Base-by-base conservation (phyloP, 2,329 filamentous ascomycete genomes). In the Cladophialophora yegresii region DNA sequence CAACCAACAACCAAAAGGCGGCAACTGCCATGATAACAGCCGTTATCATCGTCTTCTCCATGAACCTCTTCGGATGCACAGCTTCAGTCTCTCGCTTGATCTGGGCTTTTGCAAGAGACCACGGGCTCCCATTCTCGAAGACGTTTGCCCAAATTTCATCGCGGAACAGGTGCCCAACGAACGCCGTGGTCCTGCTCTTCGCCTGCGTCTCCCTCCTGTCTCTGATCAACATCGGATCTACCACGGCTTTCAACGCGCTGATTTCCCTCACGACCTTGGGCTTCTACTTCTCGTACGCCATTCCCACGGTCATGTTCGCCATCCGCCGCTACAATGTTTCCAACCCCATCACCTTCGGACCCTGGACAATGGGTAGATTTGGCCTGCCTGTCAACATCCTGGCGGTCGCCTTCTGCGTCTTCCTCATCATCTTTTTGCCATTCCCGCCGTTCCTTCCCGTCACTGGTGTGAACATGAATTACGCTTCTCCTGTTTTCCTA, bases 31-130 rank as follows among this genome's bases (percentile, higher is more conserved):
- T 85, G 75, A 64, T 67, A 20, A 71, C 72, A 7, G 72, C 72
- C 7, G 68, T 77, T n/a, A 65, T 76, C 40, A 69, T 77, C 6
- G 68, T 76, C 6, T 69, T 77, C 26, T 58, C 58, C 2, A 61
- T 67, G 56, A 61, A 57, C 47, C 51, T 63, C 10, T 65, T 65
- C 26, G 68, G 70, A 10, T 70, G 73, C 47, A 69, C 76, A 9
- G 72, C 76, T 6, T 75, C 77, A 3, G 69, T 72, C 9, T 75
- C 73, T 54, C 74, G 77, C 10, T 70, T 73, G 54, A 71, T 77
- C 9, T 81, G 76, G 71, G 78, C 79, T 4, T 81, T 81, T 64
- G 76, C 78, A 5, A 75, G 79, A 45, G 79, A 83, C 64, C 73
- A 76, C 23, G 77, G 72, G 5, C 67, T 77, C n/a, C 76, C 76